Conservation (phyloP, 2,329 filamentous ascomycete species). For the Arachnopeziza araneosa region DNA sequence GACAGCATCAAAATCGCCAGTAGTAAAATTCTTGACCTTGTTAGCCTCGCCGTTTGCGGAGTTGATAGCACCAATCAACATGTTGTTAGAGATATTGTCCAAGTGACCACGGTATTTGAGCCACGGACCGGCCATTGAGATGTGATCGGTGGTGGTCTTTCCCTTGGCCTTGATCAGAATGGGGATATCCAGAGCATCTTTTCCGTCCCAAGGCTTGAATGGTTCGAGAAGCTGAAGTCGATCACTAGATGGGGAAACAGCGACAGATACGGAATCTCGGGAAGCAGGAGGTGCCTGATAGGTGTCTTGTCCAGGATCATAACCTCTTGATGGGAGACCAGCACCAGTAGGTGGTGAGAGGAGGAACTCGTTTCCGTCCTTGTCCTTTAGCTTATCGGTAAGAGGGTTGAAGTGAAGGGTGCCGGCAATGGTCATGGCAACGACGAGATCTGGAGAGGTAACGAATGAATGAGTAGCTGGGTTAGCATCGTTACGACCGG, state of each 20-base stretch:
- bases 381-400: conserved; percentile 86
- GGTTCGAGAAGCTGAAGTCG: conserved; percentile 88
- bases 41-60: conserved; percentile 94
- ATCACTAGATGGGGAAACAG: conserved; percentile 83
- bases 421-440: conserved; percentile 79
- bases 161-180: conserved; percentile 95
- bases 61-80: conserved; percentile 97
- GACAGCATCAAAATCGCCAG: conserved; percentile 77
- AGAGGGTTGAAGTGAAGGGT: conserved; percentile 91
- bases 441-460: conserved; percentile 82
- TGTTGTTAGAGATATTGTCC: conserved; percentile 99
- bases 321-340: conserved; percentile 74
- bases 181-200: conserved; percentile 76
- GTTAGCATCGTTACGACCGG: conserved; percentile 94
- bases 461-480: conserved; percentile 92
- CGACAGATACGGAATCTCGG: conserved; percentile 66
- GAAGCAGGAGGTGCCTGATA: conserved; percentile 92
- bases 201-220: conserved; percentile 85
- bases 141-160: conserved; percentile 96
- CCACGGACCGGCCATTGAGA: conserved; percentile 96
- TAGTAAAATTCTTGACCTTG: conserved; percentile 90
- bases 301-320: conserved; percentile 86
- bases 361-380: conserved; percentile 94
- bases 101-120: conserved; percentile 98
- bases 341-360: conserved; percentile 74